Conservation (phyloP, 805 yeast genomes). For the Metschnikowia cubensis region DNA sequence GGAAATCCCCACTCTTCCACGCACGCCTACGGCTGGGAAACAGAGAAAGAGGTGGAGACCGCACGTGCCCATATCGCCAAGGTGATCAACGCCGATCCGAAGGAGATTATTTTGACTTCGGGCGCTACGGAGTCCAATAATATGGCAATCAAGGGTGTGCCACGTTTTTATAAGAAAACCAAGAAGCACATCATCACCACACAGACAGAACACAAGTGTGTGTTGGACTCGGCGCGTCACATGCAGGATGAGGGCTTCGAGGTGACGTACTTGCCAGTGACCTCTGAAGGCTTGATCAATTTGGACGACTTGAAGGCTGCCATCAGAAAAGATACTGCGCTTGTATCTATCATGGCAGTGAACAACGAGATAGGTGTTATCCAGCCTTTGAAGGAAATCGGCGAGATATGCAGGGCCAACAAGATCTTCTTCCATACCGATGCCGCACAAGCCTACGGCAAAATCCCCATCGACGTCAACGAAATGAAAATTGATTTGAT, state of each 20-base stretch:
- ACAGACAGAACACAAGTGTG: constrained; percentile 98
- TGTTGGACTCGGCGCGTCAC: constrained; percentile 92
- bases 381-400: constrained; percentile 94
- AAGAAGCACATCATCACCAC: constrained; percentile 93
- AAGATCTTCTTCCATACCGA: constrained; percentile 97
- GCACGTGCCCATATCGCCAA: constrained; percentile 82
- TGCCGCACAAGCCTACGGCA: constrained; percentile 96
- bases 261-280: constrained; percentile 87
- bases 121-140: constrained; percentile 99
- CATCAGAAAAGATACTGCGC: constrained; percentile 84
- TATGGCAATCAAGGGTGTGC: constrained; percentile 93
- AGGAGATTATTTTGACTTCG: constrained; percentile 93
- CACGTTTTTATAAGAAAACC: constrained; percentile 83
- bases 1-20: constrained; percentile 98
- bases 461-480: constrained; percentile 88
- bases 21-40: constrained; percentile 98
- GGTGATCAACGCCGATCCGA: constrained; percentile 88
- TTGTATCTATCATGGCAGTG: constrained; percentile 94
- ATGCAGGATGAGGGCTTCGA: constrained; percentile 96
- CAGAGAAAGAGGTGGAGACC: constrained; percentile 83
- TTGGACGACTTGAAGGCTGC: constrained; percentile 75
- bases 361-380: constrained; percentile 97
- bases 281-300: constrained; percentile 71
- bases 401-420: constrained; percentile 75
- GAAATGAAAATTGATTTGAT: constrained; percentile 87